These are phyloP conservation scores for Fusarium sp. DNA, from an alignment of 2,329 filamentous ascomycete species.

Conservation along the genomic window DNA sequence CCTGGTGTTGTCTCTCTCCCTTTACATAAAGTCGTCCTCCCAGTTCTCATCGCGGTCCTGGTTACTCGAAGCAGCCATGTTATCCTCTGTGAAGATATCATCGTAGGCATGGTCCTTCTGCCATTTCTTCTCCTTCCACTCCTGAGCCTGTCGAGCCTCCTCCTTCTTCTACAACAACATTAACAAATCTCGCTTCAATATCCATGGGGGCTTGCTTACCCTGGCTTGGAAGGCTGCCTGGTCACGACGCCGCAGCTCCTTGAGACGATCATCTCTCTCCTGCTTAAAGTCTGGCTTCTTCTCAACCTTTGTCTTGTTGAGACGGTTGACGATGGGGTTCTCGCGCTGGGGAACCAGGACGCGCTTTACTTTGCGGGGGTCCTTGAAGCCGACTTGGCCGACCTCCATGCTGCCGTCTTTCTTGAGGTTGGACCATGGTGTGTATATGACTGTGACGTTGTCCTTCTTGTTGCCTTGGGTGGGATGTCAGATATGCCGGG, in stretches of 20 bases:
- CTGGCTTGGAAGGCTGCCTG: constrained; percentile 67
- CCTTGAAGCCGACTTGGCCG: constrained; percentile 94
- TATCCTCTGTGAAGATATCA: constrained; percentile 85
- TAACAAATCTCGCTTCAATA: neutral
- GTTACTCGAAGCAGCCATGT: constrained; percentile 80
- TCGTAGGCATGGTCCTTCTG: constrained; percentile 99
- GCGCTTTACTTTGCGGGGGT: constrained; percentile 81
- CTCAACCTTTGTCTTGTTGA: constrained; percentile 96
- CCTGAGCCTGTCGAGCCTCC: constrained; percentile 75
- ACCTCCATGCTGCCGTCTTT: constrained; percentile 96
- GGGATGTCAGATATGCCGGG: neutral
- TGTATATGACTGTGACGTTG: constrained; percentile 96
- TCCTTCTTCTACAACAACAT: constrained; percentile 70
- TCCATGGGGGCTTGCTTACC: constrained; percentile 53
- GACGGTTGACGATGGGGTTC: constrained; percentile 92
- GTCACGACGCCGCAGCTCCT: constrained; percentile 76
- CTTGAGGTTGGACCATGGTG: constrained; percentile 94
- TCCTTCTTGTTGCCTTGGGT: constrained; percentile 92
- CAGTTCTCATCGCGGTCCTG: constrained; percentile 81
- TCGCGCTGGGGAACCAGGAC: constrained; percentile 81
- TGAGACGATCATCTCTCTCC: constrained; percentile 80
- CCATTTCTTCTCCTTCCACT: constrained; percentile 88
- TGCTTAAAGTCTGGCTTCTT: constrained; percentile 82
- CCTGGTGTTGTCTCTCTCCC: neutral
- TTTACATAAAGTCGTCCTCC: constrained; percentile 92